Evolutionary conservation across 1,284 basidiomycete species (phyloP), one percentile per base, ranked within the genome.

Genomic region (Trichosporon ovoides): DNA sequence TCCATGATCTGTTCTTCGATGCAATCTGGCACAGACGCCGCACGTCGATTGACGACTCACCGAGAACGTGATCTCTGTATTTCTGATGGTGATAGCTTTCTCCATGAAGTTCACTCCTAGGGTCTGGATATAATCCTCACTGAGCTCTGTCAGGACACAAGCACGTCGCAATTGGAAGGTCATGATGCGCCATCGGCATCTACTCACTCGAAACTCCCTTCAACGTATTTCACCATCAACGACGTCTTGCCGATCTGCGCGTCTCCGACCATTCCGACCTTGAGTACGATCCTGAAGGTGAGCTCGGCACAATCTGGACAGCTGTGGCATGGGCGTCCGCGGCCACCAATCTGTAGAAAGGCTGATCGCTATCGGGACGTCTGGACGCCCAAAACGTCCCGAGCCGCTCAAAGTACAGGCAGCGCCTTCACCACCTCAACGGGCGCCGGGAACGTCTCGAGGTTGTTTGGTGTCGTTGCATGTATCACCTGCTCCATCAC

Each of bases 101-200:
- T 97, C 94, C 94, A 98, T 97, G 78, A 97, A 97, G 79, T 97
- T 97, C 80, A 97, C 94, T 80, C 93, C 92, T 78, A 97, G 85
- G 79, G 94, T 97, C 83, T 98, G 95, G 76, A 98, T 97, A 80
- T 98, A 98, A 79, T 98, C 94, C 81, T 97, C 94, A 79, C 81
- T 81, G 64, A 4, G 10, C 1, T 20, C 1, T n/a, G 55, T 62
- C 38, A 62, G 57, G 40, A 12, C 43, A 33, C 58, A 59, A 7
- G 52, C 12, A 19, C 14, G 18, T 13, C 34, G 13, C 12, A 31
- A 24, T 37, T 11, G 38, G 20, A 22, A 19, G 38, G 22, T 13
- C n/a, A n/a, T n/a, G n/a, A n/a, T n/a, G n/a, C n/a, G n/a, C 13
- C 16, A n/a, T 9, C 14, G 50, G 31, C n/a, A n/a, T n/a, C 19